These are phyloP conservation scores for Colletotrichum horii DNA, from an alignment of 2,329 filamentous ascomycete species.

Conservation along the genomic window DNA sequence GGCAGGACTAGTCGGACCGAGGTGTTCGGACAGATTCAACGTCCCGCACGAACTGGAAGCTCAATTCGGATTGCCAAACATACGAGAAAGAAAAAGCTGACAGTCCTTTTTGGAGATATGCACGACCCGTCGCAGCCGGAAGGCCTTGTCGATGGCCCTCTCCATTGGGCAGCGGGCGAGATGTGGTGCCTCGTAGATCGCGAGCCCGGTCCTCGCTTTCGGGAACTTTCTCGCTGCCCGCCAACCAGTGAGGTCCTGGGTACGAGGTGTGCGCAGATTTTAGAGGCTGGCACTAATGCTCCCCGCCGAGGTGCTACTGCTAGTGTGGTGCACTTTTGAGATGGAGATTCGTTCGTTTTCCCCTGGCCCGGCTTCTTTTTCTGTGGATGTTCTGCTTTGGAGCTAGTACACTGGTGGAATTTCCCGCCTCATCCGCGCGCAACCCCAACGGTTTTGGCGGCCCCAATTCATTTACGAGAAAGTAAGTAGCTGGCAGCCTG, in stretches of 20 bases:
- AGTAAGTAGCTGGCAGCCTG: neutral
- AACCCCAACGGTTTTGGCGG: neutral
- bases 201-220: neutral
- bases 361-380: neutral
- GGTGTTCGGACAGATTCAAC: neutral
- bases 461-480: neutral
- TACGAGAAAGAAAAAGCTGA: neutral
- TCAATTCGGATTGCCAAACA: neutral
- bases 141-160: neutral
- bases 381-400: neutral
- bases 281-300: neutral
- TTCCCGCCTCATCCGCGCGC: neutral
- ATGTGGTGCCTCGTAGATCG: neutral
- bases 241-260: neutral
- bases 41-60: conserved; percentile 7
- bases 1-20: neutral
- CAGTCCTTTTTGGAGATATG: neutral
- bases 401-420: conserved; percentile 13
- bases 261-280: neutral
- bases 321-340: neutral
- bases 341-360: neutral
- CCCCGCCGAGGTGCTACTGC: neutral
- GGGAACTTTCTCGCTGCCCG: neutral
- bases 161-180: neutral
- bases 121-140: neutral